Conservation (phyloP, 164 flowering plant species). For the Tetracentron sinense region DNA sequence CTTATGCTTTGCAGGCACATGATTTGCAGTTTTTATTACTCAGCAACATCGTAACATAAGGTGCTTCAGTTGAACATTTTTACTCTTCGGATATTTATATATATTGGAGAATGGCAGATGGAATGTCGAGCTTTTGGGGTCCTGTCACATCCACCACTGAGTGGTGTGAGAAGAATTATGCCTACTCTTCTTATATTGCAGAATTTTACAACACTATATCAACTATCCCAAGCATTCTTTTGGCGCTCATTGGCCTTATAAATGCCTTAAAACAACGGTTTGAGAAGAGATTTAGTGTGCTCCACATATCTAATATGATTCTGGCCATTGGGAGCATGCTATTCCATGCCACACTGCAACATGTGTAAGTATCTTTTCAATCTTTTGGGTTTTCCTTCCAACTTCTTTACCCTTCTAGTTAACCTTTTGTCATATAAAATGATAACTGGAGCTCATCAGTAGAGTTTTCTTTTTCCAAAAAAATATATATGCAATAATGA, state of each 20-base stretch:
- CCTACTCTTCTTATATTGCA: constrained; percentile 47
- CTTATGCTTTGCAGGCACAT: constrained; percentile 1
- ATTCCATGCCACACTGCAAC: constrained; percentile 66
- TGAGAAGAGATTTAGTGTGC: constrained; percentile 34
- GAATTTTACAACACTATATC: constrained; percentile 35
- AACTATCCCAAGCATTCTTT: constrained; percentile 26
- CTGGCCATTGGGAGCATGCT: constrained; percentile 38
- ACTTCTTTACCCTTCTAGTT: too few species aligned
- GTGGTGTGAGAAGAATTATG: constrained; percentile 67
- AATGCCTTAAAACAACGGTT: constrained; percentile 32
- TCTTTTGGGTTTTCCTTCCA: too few species aligned
- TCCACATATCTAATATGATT: constrained; percentile 33
- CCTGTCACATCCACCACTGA: constrained; percentile 68
- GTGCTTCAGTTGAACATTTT: neutral
- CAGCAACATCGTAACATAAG: neutral
- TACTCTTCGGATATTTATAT: neutral
- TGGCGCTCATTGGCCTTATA: constrained; percentile 52
- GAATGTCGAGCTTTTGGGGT: constrained; percentile 68
- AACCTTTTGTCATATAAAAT: too few species aligned
- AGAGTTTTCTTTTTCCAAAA: constrained; percentile 10
- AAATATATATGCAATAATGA: neutral
- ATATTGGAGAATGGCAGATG: constrained; percentile 45
- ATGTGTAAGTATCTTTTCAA: constrained; percentile 52
- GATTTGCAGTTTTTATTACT: neutral
- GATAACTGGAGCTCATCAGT: too few species aligned